Conservation (phyloP, 495 filamentous ascomycete genomes). For the Platismatia glauca region DNA sequence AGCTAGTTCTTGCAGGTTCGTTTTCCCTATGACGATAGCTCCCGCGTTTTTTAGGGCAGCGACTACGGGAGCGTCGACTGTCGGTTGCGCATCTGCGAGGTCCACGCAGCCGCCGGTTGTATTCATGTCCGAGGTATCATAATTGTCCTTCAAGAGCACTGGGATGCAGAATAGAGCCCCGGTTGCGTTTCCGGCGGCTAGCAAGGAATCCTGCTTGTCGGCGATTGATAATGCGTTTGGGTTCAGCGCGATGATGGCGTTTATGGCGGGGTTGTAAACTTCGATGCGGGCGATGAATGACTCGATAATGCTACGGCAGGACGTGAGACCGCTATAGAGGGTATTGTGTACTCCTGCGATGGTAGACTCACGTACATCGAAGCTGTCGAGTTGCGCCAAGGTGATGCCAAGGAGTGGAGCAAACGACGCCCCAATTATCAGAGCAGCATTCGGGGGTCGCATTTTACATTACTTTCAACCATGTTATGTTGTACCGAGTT, state of each 20-base stretch:
- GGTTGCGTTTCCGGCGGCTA: slow-evolving; percentile 37
- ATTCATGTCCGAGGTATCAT: slow-evolving; percentile 40
- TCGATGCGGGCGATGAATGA: slow-evolving; percentile 49
- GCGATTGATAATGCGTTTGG: slow-evolving; percentile 41
- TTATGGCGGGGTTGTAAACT: slow-evolving; percentile 45
- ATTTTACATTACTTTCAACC: not conserved
- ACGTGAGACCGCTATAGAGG: slow-evolving; percentile 39
- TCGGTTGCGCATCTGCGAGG: slow-evolving; percentile 37
- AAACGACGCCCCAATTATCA: not conserved
- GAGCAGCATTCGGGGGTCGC: not conserved
- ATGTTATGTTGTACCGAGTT: too few species aligned
- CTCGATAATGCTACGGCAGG: slow-evolving; percentile 44
- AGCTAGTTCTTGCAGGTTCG: slow-evolving; percentile 58
- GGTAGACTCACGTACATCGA: slow-evolving; percentile 46
- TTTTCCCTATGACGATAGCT: slow-evolving; percentile 57
- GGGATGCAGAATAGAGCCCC: slow-evolving; percentile 49
- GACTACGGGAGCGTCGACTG: slow-evolving; percentile 42
- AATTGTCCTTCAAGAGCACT: slow-evolving; percentile 56
- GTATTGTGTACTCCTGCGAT: slow-evolving; percentile 45
- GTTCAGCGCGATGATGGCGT: slow-evolving; percentile 49
- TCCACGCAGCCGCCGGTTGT: slow-evolving; percentile 48
- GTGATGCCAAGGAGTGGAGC: not conserved
- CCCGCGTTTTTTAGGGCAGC: slow-evolving; percentile 44
- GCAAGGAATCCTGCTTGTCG: slow-evolving; percentile 35
- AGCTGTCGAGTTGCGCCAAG: slow-evolving; percentile 4